Percentiles rank a stretch among this genome's conserved stretches.
Evolutionary conservation across 2,329 filamentous ascomycete species (phyloP).

Genomic region (Penicillium brevicompactum): DNA sequence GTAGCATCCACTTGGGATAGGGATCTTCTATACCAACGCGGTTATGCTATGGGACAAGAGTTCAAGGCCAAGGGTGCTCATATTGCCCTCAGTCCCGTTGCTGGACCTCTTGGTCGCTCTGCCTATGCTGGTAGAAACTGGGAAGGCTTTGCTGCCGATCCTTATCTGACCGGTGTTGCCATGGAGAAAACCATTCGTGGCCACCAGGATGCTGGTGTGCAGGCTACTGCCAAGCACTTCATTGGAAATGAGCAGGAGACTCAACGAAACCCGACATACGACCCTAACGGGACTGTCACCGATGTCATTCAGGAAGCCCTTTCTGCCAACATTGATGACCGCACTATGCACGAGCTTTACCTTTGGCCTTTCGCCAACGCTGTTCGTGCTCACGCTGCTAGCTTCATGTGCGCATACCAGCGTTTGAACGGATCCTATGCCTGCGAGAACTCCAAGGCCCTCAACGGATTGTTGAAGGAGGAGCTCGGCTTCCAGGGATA

Average conservation of each 20-base stretch:
- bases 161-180: conserved; percentile 43
- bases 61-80: conserved; percentile 39
- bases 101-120: conserved; percentile 45
- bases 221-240: conserved; percentile 28
- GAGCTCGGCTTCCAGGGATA: conserved; percentile 55
- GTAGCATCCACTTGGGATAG: conserved; percentile 64
- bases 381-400: conserved; percentile 29
- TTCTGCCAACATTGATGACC: conserved; percentile 12
- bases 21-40: conserved; percentile 57
- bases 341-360: conserved; percentile 14
- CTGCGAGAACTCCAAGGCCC: conserved; percentile 26
- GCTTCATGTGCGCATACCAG: conserved; percentile 27
- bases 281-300: conserved; percentile 39
- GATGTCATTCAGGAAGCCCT: conserved; percentile 10
- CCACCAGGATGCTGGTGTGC: conserved; percentile 48
- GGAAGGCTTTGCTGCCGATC: conserved; percentile 47
- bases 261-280: conserved; percentile 36
- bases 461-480: conserved; percentile 52
- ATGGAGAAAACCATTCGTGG: conserved; percentile 44
- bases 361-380: conserved; percentile 12
- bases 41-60: conserved; percentile 58
- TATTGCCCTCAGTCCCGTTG: conserved; percentile 45
- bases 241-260: conserved; percentile 28
- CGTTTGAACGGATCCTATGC: conserved; percentile 51
- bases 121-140: conserved; percentile 47